A percentile compares a stretch with the other conserved stretches of the same genome.
Conservation (phyloP, 345 rosid genomes). For the Euclidium syriacum region DNA sequence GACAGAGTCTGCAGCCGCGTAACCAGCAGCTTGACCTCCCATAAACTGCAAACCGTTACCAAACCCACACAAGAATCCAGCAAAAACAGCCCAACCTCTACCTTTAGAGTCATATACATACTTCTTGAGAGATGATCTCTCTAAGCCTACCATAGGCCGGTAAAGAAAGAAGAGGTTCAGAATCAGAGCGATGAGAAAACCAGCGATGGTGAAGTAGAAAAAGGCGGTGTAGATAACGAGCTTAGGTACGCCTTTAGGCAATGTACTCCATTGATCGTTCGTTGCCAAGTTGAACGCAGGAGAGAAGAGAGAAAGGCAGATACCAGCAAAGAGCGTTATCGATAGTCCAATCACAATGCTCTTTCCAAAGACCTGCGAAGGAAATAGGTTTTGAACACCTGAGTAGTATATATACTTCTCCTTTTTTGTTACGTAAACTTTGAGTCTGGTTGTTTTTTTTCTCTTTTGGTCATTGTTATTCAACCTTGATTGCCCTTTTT, state of each 20-base stretch:
- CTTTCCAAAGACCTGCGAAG: slow-evolving; percentile 64
- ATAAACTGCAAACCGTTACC: slow-evolving; percentile 86
- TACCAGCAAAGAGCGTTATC: slow-evolving; percentile 62
- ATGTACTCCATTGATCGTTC: slow-evolving; percentile 75
- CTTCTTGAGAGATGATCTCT: slow-evolving; percentile 52
- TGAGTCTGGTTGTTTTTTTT: slow-evolving; percentile 10
- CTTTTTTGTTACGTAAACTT: slow-evolving; percentile 2
- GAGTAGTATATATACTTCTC: background rate
- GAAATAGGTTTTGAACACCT: background rate
- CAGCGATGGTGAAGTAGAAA: slow-evolving; percentile 69
- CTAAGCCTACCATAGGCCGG: slow-evolving; percentile 51
- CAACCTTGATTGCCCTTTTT: slow-evolving; percentile 70
- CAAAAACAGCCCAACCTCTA: slow-evolving; percentile 69
- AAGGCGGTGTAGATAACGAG: slow-evolving; percentile 70
- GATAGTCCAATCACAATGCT: slow-evolving; percentile 49
- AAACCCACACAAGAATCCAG: slow-evolving; percentile 73
- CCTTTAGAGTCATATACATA: slow-evolving; percentile 67
- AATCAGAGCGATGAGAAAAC: slow-evolving; percentile 50
- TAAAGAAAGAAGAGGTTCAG: slow-evolving; percentile 63
- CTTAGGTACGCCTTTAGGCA: slow-evolving; percentile 65
- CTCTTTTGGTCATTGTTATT: slow-evolving; percentile 20
- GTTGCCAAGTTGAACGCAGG: slow-evolving; percentile 86
- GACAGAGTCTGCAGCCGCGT: slow-evolving; percentile 85
- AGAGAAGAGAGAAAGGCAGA: slow-evolving; percentile 72
- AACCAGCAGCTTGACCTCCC: slow-evolving; percentile 93